These are phyloP conservation scores for Candida coleopterorum DNA, from an alignment of 805 yeast genomes.

Conservation along the genomic window DNA sequence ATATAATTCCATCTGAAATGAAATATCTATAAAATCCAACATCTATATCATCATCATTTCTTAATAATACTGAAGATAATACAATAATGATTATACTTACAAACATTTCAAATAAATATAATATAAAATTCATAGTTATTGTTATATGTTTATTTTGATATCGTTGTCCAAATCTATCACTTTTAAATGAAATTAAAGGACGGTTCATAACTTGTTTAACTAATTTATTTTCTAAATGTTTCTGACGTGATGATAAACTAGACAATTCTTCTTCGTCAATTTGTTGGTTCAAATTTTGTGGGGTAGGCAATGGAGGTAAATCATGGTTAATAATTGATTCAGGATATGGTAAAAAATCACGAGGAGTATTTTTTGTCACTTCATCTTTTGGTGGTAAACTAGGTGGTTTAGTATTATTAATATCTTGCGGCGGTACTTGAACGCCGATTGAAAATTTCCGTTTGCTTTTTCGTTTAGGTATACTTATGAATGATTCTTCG, in stretches of 20 bases:
- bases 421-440: neutral
- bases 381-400: slow-evolving; percentile 7
- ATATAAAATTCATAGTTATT: slow-evolving; percentile 23
- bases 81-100: slow-evolving; percentile 25
- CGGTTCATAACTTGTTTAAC: slow-evolving; percentile 30
- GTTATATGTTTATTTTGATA: slow-evolving; percentile 12
- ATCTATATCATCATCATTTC: slow-evolving; percentile 19
- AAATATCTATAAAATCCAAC: slow-evolving; percentile 30
- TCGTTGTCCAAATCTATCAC: slow-evolving; percentile 10
- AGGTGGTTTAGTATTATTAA: slow-evolving; percentile 3
- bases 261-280: neutral
- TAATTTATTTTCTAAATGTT: slow-evolving; percentile 23
- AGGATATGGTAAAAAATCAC: slow-evolving; percentile 4
- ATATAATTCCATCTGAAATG: slow-evolving; percentile 31
- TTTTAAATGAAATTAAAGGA: slow-evolving; percentile 20
- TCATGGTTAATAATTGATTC: slow-evolving; percentile 11
- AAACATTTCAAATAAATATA: slow-evolving; percentile 27
- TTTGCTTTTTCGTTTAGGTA: neutral
- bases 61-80: slow-evolving; percentile 21
- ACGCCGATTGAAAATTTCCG: slow-evolving; percentile 5
- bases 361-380: slow-evolving; percentile 1
- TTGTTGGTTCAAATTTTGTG: slow-evolving; percentile 12
- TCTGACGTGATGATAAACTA: slow-evolving; percentile 19
- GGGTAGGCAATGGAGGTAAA: slow-evolving; percentile 22
- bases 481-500: neutral